Conservation (phyloP, 2,329 filamentous ascomycete genomes). For the Ceratocystis papillata region DNA sequence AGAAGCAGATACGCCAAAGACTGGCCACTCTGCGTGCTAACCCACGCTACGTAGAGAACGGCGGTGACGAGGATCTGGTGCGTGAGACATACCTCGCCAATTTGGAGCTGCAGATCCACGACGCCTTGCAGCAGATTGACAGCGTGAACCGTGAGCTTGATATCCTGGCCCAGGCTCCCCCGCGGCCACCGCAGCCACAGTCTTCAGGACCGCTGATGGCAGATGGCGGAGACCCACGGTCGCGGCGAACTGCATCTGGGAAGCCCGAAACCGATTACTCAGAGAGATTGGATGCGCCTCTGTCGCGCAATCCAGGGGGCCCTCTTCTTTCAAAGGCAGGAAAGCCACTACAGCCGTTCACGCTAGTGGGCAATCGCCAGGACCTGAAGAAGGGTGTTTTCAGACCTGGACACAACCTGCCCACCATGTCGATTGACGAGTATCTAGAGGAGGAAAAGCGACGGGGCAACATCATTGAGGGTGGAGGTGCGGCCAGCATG, state of each 20-base stretch:
- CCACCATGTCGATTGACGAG: slow-evolving; percentile 96
- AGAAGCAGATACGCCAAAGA: slow-evolving; percentile 74
- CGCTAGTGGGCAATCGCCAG: slow-evolving; percentile 64
- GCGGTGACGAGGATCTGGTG: slow-evolving; percentile 71
- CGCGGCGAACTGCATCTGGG: slow-evolving; percentile 28
- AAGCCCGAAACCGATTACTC: slow-evolving; percentile 46
- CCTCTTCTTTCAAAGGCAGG: slow-evolving; percentile 69
- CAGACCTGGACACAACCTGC: slow-evolving; percentile 78
- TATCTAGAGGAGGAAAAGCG: slow-evolving; percentile 85
- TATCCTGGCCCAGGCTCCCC: slow-evolving; percentile 64
- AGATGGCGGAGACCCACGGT: slow-evolving; percentile 32
- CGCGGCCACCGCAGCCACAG: slow-evolving; percentile 35
- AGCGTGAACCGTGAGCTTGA: slow-evolving; percentile 73
- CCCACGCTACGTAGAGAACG: slow-evolving; percentile 42
- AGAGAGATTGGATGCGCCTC: slow-evolving; percentile 60
- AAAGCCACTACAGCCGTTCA: slow-evolving; percentile 84
- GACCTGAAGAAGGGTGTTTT: slow-evolving; percentile 74
- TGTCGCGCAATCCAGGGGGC: slow-evolving; percentile 47
- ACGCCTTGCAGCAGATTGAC: slow-evolving; percentile 79
- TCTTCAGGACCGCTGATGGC: slow-evolving; percentile 35
- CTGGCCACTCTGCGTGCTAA: slow-evolving; percentile 49
- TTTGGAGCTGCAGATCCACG: slow-evolving; percentile 61
- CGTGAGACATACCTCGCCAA: slow-evolving; percentile 69
- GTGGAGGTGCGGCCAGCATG: slow-evolving; percentile 66
- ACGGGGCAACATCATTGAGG: slow-evolving; percentile 80